These are phyloP conservation scores for Cronartium ribicola DNA, from an alignment of 1,284 basidiomycete genomes.

Conservation along the genomic window DNA sequence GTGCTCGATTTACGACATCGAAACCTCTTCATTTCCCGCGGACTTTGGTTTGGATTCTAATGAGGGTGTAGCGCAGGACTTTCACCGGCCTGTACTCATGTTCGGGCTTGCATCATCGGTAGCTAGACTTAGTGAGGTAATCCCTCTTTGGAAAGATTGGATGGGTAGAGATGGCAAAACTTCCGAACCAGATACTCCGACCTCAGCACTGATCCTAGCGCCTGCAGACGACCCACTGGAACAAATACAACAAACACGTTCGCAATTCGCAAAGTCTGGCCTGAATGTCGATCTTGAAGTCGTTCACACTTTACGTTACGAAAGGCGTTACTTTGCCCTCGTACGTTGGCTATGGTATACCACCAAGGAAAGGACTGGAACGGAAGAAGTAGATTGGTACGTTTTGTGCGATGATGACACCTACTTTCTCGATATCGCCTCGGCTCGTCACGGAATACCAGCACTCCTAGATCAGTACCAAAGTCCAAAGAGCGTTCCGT, in stretches of 20 bases:
- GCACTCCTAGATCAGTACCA: neutral
- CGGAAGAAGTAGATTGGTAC: slow-evolving; percentile 8
- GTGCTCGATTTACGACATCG: neutral
- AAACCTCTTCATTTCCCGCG: neutral
- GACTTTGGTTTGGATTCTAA: neutral
- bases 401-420: slow-evolving; percentile 13
- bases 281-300: neutral
- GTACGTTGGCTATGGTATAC: slow-evolving; percentile 1
- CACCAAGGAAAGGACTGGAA: neutral
- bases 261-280: neutral
- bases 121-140: neutral
- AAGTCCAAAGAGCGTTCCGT: slow-evolving; percentile 2
- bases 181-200: neutral
- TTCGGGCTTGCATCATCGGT: neutral
- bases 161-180: neutral
- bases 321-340: slow-evolving; percentile 5
- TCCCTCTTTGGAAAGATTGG: slow-evolving; percentile 6
- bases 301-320: neutral
- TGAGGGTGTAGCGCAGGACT: neutral
- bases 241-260: neutral
- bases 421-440: neutral
- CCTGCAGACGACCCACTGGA: neutral
- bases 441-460: neutral
- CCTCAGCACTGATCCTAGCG: neutral
- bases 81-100: neutral